Evolutionary conservation across 2,329 filamentous ascomycete genomes (phyloP), one percentile per base, ranked within the genome.

Genomic region (Trichoderma cornu-damae): DNA sequence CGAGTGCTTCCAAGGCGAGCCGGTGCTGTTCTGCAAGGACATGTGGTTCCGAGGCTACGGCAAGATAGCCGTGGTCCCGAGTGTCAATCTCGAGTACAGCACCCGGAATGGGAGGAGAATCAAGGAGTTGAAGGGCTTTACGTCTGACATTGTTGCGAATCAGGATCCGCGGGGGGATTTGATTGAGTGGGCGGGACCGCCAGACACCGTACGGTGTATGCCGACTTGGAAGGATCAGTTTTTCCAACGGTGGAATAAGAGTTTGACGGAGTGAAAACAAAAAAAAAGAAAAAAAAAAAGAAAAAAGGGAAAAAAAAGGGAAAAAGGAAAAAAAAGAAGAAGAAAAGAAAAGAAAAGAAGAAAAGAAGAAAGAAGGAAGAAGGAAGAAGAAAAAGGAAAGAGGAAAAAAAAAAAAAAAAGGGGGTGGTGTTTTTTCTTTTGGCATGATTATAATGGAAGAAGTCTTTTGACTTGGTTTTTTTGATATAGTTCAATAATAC

Each of bases 1-100:
- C 4, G 82, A 84, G 64, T 85, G 81, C 57, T 70, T 66, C 9
- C 75, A 79, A 60, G 80, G 80, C 2, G 82, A 85, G 65, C 79
- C 81, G 1, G 74, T 76, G 54, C 64, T 83, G 9, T 78, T 84
- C 42, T 79, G 78, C 61, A 84, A 83, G 58, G 81, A 85, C 60
- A 57, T 84, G 62, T 85, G 81, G 79, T 71, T 63, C 12, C 61
- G 65, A 4, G 78, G 79, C 2, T 75, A 74, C 59, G 72, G 76
- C 11, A 80, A 75, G 62, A 80, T 84, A 60, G 80, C 81, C 0
- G 79, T 82, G 0, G 72, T 84, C 8, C 81, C 82, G 0, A 74
- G 72, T 2, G 75, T 85, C 2, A 83, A 81, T 61, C 66, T 85
- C 2, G 80, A 77, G 59, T 84, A 85, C 63, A 73, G 73, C 3